These are phyloP conservation scores for Casuarina glauca DNA, from an alignment of 306 rosid species.

Conservation along the genomic window DNA sequence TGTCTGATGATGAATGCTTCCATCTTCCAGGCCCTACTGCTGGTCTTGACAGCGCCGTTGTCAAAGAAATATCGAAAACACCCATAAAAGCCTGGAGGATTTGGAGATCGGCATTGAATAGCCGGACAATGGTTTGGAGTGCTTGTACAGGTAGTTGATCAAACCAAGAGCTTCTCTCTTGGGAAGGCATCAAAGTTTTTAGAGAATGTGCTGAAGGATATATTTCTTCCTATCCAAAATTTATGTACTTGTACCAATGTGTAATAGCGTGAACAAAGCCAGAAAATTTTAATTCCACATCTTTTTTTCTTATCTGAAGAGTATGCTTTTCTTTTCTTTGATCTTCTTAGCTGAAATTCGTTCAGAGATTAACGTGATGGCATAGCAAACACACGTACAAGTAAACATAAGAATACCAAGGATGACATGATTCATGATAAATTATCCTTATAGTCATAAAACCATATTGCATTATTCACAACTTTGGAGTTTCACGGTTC, in stretches of 20 bases:
- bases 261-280: slow-evolving; percentile 17
- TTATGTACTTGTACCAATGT: slow-evolving; percentile 20
- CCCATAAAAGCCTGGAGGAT: slow-evolving; percentile 38
- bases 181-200: slow-evolving; percentile 43
- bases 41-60: slow-evolving; percentile 34
- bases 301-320: background rate
- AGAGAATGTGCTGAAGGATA: slow-evolving; percentile 37
- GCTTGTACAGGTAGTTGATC: slow-evolving; percentile 53
- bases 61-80: slow-evolving; percentile 38
- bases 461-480: no score
- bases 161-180: slow-evolving; percentile 59
- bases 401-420: no score
- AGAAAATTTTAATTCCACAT: background rate
- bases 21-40: slow-evolving; percentile 40
- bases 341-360: background rate
- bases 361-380: no score
- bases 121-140: slow-evolving; percentile 55
- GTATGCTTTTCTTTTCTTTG: background rate
- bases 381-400: no score
- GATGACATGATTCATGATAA: no score
- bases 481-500: no score
- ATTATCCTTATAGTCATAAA: no score
- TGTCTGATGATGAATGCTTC: slow-evolving; percentile 35
- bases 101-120: slow-evolving; percentile 52
- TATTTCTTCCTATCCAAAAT: background rate